Evolutionary conservation across 2,329 filamentous ascomycete genomes (phyloP), one percentile per base, ranked within the genome.

Genomic region (Xylariaceae sp.): DNA sequence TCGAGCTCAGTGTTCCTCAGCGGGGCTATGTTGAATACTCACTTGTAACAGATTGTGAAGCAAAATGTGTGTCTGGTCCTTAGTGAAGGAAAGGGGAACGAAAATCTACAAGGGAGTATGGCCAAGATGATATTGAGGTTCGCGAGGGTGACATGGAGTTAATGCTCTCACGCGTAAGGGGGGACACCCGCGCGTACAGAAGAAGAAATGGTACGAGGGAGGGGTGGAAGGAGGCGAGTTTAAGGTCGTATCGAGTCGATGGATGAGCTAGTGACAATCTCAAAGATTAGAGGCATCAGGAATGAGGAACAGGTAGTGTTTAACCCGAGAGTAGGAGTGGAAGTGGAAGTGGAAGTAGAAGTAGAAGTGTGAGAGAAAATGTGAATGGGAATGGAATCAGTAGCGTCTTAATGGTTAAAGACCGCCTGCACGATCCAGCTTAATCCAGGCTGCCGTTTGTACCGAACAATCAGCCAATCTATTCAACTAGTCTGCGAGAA

Each of bases 71-170:
- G 23, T 17, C 17, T 17, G 19, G 23, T 26, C 17, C 19, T 52
- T 21, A 16, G 8, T 11, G 24, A 50, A 23, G 26, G 37, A 21
- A 39, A 17, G 14, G 19, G 19, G 21, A 44, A 24, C 17, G 21
- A 39, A 33, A 17, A 19, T 23, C 17, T 39, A 45, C 41, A 16
- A 56, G 26, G 53, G n/a, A 48, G 33, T 40, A 29, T 39, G 59
- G 26, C 19, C 29, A 36, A 29, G 41, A 43, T 31, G 39, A 44
- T 50, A 17, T 52, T 43, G 37, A 48, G 36, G 31, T 45, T 51
- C 17, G n/a, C 29, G 47, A 50, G 29, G 5, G 53, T 53, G 16
- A 53, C 46, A 51, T 39, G 37, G 33, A 28, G 46, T 37, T 41
- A 23, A 16, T 16, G 23, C 33, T 26, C 17, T 29, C 43, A 28